These are phyloP conservation scores for Dactylellina drechsleri DNA, from an alignment of 2,329 filamentous ascomycete genomes.

Conservation along the genomic window DNA sequence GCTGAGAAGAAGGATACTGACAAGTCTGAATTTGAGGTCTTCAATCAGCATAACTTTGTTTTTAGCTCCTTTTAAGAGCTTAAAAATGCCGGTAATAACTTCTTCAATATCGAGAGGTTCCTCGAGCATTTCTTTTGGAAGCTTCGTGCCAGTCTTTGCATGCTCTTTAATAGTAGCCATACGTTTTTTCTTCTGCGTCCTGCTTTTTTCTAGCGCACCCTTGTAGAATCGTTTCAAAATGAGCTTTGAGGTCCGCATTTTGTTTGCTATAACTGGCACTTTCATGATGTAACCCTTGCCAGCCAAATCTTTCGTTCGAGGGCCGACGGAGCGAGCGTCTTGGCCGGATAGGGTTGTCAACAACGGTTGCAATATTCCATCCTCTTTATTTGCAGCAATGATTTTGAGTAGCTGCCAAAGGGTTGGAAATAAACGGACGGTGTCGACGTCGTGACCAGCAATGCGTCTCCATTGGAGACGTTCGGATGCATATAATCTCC, in stretches of 20 bases:
- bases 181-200: slow-evolving; percentile 49
- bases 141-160: slow-evolving; percentile 42
- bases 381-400: slow-evolving; percentile 46
- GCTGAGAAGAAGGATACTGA: slow-evolving; percentile 9
- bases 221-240: slow-evolving; percentile 52
- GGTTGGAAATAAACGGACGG: slow-evolving; percentile 45
- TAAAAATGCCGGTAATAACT: slow-evolving; percentile 43
- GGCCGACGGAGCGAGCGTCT: slow-evolving; percentile 46
- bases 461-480: slow-evolving; percentile 47
- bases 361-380: slow-evolving; percentile 42
- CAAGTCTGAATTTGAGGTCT: slow-evolving; percentile 52
- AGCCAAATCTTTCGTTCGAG: slow-evolving; percentile 50
- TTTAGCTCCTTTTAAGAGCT: slow-evolving; percentile 44
- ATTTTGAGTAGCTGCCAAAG: slow-evolving; percentile 51
- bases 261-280: slow-evolving; percentile 44
- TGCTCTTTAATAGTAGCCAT: slow-evolving; percentile 48
- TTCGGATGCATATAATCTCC: slow-evolving; percentile 46
- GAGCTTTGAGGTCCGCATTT: slow-evolving; percentile 44
- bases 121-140: slow-evolving; percentile 33
- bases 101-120: slow-evolving; percentile 49
- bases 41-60: slow-evolving; percentile 52
- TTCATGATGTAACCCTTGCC: slow-evolving; percentile 53
- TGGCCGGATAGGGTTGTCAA: slow-evolving; percentile 39
- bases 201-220: slow-evolving; percentile 40
- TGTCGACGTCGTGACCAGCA: slow-evolving; percentile 47